These are phyloP conservation scores for Fusarium transvaalense DNA, from an alignment of 2,329 filamentous ascomycete species.

Conservation along the genomic window DNA sequence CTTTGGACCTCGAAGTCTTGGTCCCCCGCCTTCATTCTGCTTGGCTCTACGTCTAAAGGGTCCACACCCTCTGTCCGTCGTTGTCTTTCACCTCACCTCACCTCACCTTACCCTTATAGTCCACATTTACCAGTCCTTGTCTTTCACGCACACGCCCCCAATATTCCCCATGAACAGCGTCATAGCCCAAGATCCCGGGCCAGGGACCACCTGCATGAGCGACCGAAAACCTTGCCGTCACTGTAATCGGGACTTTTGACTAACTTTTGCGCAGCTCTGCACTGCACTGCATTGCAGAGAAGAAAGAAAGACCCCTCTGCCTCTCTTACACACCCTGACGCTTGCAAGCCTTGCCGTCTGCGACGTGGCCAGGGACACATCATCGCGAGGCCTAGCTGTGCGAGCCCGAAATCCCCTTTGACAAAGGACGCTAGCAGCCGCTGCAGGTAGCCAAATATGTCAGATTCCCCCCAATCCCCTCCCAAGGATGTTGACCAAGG, in stretches of 20 bases:
- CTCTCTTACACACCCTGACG: conserved; percentile 52
- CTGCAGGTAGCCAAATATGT: conserved; percentile 89
- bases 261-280: conserved; percentile 69
- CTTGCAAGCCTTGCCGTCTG: conserved; percentile 67
- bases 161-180: conserved; percentile 50
- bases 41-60: conserved; percentile 31
- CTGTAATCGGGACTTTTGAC: conserved; percentile 53
- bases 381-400: conserved; percentile 68
- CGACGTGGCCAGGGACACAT: conserved; percentile 72
- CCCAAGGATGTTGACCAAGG: conserved; percentile 94
- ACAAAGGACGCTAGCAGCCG: conserved; percentile 71
- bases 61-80: conserved; percentile 42
- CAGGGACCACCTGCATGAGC: conserved; percentile 52
- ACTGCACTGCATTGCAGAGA: conserved; percentile 58
- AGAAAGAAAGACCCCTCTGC: conserved; percentile 56
- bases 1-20: conserved; percentile 34
- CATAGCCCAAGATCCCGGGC: conserved; percentile 60
- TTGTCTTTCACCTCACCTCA: conserved; percentile 27
- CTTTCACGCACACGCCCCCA: conserved; percentile 45
- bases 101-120: conserved; percentile 32
- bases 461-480: conserved; percentile 85
- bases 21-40: conserved; percentile 15
- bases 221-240: conserved; percentile 48
- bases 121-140: conserved; percentile 42
- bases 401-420: conserved; percentile 66